These are phyloP conservation scores for Umbilicaria muhlenbergii DNA, from an alignment of 495 filamentous ascomycete genomes.

Conservation along the genomic window DNA sequence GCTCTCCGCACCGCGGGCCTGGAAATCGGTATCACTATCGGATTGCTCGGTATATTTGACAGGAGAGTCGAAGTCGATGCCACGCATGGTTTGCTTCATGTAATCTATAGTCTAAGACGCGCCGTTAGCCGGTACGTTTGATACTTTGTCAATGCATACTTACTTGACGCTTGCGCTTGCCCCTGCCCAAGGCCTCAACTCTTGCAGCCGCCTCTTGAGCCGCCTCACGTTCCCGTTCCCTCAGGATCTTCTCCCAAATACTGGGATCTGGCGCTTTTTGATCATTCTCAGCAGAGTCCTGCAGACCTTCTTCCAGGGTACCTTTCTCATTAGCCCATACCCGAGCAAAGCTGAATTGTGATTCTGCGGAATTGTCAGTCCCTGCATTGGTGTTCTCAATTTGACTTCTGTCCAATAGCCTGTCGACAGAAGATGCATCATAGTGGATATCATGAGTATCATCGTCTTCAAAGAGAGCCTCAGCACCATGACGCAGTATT, in stretches of 20 bases:
- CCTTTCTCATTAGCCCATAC: slow-evolving; percentile 80
- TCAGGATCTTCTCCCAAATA: slow-evolving; percentile 80
- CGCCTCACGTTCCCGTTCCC: slow-evolving; percentile 64
- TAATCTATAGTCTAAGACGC: slow-evolving; percentile 12
- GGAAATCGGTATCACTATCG: slow-evolving; percentile 38
- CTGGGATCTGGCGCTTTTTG: slow-evolving; percentile 31
- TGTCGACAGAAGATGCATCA: slow-evolving; percentile 66
- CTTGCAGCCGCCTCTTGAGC: slow-evolving; percentile 45
- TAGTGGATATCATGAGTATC: slow-evolving; percentile 52
- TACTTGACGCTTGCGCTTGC: slow-evolving; percentile 45
- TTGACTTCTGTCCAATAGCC: slow-evolving; percentile 71
- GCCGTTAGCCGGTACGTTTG: no score
- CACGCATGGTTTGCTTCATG: slow-evolving; percentile 1
- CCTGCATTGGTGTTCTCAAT: slow-evolving; percentile 53
- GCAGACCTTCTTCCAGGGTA: slow-evolving; percentile 41
- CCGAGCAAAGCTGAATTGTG: slow-evolving; percentile 77
- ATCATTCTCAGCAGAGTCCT: slow-evolving; percentile 34
- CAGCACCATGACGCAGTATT: slow-evolving; percentile 75
- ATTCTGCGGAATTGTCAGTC: slow-evolving; percentile 44
- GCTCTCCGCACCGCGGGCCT: slow-evolving; percentile 18
- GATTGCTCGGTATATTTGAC: slow-evolving; percentile 4
- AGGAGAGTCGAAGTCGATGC: slow-evolving; percentile 3
- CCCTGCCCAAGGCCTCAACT: slow-evolving; percentile 62
- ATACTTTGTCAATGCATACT: not conserved
- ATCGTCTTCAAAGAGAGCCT: slow-evolving; percentile 69